Base-by-base conservation (phyloP, 2,329 filamentous ascomycete genomes). In the Furcasterigmium furcatum region DNA sequence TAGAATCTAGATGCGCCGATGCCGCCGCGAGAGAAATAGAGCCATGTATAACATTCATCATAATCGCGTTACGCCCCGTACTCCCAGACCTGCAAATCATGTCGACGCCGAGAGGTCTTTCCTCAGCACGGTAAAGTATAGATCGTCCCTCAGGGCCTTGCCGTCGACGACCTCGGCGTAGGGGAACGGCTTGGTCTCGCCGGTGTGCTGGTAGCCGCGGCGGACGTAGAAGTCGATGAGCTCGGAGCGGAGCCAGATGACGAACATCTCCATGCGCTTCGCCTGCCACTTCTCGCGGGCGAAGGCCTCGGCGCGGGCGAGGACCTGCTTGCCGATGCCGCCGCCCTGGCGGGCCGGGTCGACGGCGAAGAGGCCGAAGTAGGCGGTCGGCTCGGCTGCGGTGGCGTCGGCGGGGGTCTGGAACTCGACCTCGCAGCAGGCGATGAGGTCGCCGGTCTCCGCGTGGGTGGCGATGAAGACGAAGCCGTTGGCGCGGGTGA, bases 341-440 rank as follows among this genome's bases (percentile, higher is more conserved):
- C 67, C 66, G 5, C 64, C 66, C 56, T 76, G 73, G 22, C 59
- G 51, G 5, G 45, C 45, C 3, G 70, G 68, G 30, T 71, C 65
- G 1, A 77, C 73, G 34, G 73, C 73, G 18, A 77, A 73, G 29
- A 76, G 62, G 42, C 71, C 72, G 43, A 77, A 73, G 56, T 74
- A 71, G 16, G 63, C 65, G 29, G 61, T 48, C 27, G 49, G 56
- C 22, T 50, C 49, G 21, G 50, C 47, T n/a, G 9, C 22, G 48
- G 41, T 14, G 25, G 20, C 14, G 9, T 4, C 3, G 40, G 27
- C 22, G 3, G 2, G 1, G 19, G 19, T n/a, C 16, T 55, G 58
- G 25, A 55, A 56, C 21, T 62, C 48, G 4, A 76, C 46, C 46
- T 75, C 72, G 54, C 70, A 74, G 62, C 72, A 76, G n/a, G 64